Evolutionary conservation across 495 filamentous ascomycete genomes (phyloP), one percentile per base, ranked within the genome.

Genomic region (Chaetomidium leptoderma): DNA sequence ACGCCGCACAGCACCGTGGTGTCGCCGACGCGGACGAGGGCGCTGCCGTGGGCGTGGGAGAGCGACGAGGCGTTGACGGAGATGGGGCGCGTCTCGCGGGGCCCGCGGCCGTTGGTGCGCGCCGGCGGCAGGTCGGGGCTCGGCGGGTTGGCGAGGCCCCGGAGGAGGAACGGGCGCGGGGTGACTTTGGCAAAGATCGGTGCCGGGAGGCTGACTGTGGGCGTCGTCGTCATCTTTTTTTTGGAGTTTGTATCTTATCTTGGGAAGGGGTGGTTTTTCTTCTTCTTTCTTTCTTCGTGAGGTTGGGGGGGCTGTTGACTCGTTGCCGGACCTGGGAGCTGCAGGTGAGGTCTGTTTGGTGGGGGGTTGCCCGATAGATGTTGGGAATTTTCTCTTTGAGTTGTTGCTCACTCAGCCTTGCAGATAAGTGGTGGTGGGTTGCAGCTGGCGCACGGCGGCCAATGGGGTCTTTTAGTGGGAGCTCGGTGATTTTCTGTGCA

Each of bases 1-100:
- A 97, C 83, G 43, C 93, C 93, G 70, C 91, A 96, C 19, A 98
- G 89, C 7, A 91, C 89, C 0, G 90, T 88, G 8, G 91, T 97
- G 69, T 97, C 90, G 37, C 95, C 93, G 26, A 83, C 73, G 30
- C 95, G 82, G 26, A 97, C 88, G 0, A 97, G 88, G 6, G 92
- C 87, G 63, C 87, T 91, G 43, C 93, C 93, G 68, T 92, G 83
- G 46, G 89, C 86, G 68, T 98, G 91, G 2, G 89, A 87, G 47
- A 98, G 78, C 5, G 88, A 89, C 51, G 85, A 83, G 5, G 85
- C 86, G 70, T 96, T 91, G 57, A 89, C 75, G 8, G 82, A 82
- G 9, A 86, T 82, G 21, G 79, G 70, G 36, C 93, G 87, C 36
- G 86, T 83, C 66, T 89, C 78, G 8, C 79, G 70, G 14, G 90